These are phyloP conservation scores for Phylloporus sp. DNA, from an alignment of 1,284 basidiomycete genomes.

Conservation along the genomic window DNA sequence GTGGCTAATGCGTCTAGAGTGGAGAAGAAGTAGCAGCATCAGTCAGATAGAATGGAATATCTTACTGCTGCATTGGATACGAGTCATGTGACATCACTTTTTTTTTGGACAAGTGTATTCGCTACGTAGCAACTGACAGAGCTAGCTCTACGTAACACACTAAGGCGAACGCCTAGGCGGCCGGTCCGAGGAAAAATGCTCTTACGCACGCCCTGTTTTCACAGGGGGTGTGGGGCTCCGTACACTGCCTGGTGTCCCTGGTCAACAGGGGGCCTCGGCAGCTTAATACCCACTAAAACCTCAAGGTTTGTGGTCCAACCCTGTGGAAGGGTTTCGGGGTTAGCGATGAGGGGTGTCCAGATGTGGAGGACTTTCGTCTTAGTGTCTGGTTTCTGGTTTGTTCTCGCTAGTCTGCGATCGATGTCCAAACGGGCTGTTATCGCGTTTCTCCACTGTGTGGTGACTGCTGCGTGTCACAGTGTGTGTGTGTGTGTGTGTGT, in stretches of 20 bases:
- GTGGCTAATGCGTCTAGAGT: too few relatives aligned
- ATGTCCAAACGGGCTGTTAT: background rate
- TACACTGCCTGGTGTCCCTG: background rate
- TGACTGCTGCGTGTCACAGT: too few relatives aligned
- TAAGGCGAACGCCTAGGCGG: background rate
- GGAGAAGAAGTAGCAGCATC: too few relatives aligned
- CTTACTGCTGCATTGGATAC: too few relatives aligned
- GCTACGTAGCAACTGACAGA: too few relatives aligned
- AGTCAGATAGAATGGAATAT: too few relatives aligned
- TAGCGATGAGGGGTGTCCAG: too few relatives aligned
- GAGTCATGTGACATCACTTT: too few relatives aligned
- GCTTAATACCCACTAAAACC: constrained; percentile 3
- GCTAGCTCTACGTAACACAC: too few relatives aligned
- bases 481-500: too few relatives aligned
- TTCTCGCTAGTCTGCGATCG: background rate
- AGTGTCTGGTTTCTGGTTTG: background rate
- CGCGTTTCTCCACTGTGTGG: background rate
- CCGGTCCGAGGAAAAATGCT: constrained; percentile 8
- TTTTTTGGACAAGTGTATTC: too few relatives aligned
- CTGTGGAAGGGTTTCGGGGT: background rate
- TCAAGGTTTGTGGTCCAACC: background rate
- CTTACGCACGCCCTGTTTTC: constrained; percentile 15
- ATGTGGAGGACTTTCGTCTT: too few relatives aligned
- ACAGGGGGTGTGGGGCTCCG: background rate
- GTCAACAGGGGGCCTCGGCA: constrained; percentile 2